Evolutionary conservation across 129 eudicot species (phyloP).

Genomic region (Cynara cardunculus): DNA sequence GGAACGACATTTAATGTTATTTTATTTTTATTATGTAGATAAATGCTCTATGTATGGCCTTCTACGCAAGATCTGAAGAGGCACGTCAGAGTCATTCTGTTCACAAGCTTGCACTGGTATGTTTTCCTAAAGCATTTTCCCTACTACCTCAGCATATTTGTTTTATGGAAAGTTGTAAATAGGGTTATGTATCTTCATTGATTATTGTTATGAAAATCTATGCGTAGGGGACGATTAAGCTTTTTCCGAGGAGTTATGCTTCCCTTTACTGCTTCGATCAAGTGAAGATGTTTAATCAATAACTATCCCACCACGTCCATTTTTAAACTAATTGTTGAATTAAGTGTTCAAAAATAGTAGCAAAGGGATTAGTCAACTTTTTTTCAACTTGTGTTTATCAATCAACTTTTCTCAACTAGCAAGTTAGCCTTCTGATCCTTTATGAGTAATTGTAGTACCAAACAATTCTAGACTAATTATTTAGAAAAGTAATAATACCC

Average conservation of each 20-base stretch:
- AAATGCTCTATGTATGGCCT: conserved; percentile 93
- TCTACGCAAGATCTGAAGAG: conserved; percentile 94
- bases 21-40: conserved; percentile 48
- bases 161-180: not conserved
- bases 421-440: not conserved
- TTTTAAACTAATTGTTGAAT: not conserved
- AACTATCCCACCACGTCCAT: not conserved
- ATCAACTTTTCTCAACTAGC: not conserved
- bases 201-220: not conserved
- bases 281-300: not conserved
- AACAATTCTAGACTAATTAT: not conserved
- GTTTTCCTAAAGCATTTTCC: conserved; percentile 6
- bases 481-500: not conserved
- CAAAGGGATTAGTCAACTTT: not conserved
- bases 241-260: not conserved
- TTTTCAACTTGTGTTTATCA: not conserved
- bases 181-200: not conserved
- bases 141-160: not conserved
- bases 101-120: conserved; percentile 92
- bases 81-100: conserved; percentile 94
- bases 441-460: not conserved
- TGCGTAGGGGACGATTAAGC: not conserved
- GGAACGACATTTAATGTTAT: conserved; percentile 1
- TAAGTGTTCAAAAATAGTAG: not conserved
- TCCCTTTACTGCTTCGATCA: not conserved